Base-by-base conservation (phyloP, 495 filamentous ascomycete species). In the Glarea lozoyensis region DNA sequence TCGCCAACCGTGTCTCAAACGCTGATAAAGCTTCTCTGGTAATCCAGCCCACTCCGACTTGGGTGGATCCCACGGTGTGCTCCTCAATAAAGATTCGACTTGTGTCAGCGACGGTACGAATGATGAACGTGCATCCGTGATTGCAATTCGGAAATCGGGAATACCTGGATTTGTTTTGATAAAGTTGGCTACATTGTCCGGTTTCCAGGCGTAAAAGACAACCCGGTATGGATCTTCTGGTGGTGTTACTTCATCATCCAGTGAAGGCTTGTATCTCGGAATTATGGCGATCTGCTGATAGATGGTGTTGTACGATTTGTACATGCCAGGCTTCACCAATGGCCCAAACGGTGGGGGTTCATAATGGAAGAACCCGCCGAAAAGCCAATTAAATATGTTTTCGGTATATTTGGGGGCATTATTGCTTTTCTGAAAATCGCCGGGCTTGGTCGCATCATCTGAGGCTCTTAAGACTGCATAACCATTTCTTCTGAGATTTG, bases 1-100 rank as follows among this genome's bases (percentile, higher is more conserved):
- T 45, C 88, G 72, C 56, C 84, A 82, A 10, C 87, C 92, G 42
- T 95, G 79, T 54, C 84, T 88, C 45, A 96, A 59, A n/a, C 82
- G 70, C 45, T 69, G 66, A 49, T 86, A 88, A 37, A 69, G 38
- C 18, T 59, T 52, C 0, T 54, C 55, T 39, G 68, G 62, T n/a
- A n/a, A n/a, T 0, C 66, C 60, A 40, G 63, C 65, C 63, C 67
- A 72, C 45, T 66, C 58, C 23, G 54, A 48, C 3, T 48, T 58
- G 0, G 79, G 81, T 0, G 82, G 76, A 40, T 79, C 69, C 45
- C 77, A 72, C 0, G 85, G 86, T 2, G 76, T 76, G 31, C 69
- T 75, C 35, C 78, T 77, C 18, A 95, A 64, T 24, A 98, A 62
- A 2, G 69, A 69, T 5, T 75, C 62, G 6, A 95, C 63, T 56